A percentile compares a stretch with the other conserved stretches of the same genome.
phyloP scores from a whole-genome alignment of 306 rosid genomes.

The Cyamopsis tetragonoloba region DNA sequence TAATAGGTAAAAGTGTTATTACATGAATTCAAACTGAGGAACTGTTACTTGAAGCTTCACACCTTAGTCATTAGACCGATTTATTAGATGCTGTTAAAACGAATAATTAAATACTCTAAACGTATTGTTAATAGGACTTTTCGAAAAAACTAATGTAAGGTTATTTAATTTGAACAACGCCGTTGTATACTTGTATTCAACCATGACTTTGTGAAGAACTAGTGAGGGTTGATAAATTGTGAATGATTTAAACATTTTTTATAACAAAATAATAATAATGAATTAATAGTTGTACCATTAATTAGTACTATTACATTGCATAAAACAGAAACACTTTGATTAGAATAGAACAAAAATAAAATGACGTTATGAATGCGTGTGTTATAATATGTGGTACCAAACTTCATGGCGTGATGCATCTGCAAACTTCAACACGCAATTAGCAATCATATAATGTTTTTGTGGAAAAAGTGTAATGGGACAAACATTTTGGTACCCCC shows the following conservation, averaged over 20 bases:
- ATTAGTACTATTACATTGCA: too few relatives aligned
- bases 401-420: background rate
- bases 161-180: background rate
- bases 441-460: constrained; percentile 25
- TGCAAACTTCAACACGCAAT: constrained; percentile 38
- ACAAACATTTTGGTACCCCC: constrained; percentile 17
- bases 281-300: background rate
- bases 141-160: background rate
- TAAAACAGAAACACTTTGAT: background rate
- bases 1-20: too few relatives aligned
- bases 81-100: too few relatives aligned
- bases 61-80: too few relatives aligned
- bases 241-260: constrained; percentile 1
- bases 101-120: too few relatives aligned
- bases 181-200: background rate
- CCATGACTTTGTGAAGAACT: constrained; percentile 3
- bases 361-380: constrained; percentile 33
- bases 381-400: constrained; percentile 16
- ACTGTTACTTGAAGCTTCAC: too few relatives aligned
- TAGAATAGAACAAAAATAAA: constrained; percentile 8
- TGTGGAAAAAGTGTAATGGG: constrained; percentile 13
- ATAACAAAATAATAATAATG: background rate
- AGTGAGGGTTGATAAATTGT: background rate
- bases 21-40: too few relatives aligned
- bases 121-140: too few relatives aligned